Conservation (phyloP, 1,284 basidiomycete genomes). For the Singerocomus rubriflavus region DNA sequence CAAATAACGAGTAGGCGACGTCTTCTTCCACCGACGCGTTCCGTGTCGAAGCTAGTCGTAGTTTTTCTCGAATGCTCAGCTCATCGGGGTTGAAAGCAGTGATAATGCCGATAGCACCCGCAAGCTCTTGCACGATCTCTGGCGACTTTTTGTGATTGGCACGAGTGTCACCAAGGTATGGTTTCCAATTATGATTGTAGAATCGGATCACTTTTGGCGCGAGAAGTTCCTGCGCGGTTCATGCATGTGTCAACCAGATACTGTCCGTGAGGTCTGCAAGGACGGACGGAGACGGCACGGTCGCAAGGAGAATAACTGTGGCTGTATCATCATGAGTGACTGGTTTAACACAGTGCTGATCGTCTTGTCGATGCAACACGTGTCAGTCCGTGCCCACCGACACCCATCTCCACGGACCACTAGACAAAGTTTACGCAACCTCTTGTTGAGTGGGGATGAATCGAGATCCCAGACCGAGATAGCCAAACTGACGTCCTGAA, state of each 20-base stretch:
- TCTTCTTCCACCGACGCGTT: neutral
- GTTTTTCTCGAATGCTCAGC: neutral
- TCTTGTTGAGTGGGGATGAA: neutral
- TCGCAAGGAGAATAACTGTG: neutral
- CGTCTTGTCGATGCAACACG: constrained; percentile 6
- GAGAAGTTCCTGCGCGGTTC: constrained; percentile 21
- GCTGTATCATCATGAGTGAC: constrained; percentile 1
- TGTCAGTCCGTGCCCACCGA: constrained; percentile 1
- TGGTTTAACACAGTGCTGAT: neutral
- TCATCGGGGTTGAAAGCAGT: constrained; percentile 3
- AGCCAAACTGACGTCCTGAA: constrained; percentile 5
- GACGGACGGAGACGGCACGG: neutral
- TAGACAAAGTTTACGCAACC: constrained; percentile 5
- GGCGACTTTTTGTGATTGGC: constrained; percentile 14
- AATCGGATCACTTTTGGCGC: constrained; percentile 13
- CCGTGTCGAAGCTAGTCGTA: constrained; percentile 1
- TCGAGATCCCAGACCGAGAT: neutral
- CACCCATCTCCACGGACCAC: neutral
- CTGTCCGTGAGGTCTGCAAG: neutral
- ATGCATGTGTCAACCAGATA: constrained; percentile 15
- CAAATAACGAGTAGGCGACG: neutral
- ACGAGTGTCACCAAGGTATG: constrained; percentile 9
- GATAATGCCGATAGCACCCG: constrained; percentile 9
- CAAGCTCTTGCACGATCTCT: constrained; percentile 17
- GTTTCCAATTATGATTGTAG: constrained; percentile 6